Evolutionary conservation across 1,284 basidiomycete genomes (phyloP), one percentile per base, ranked within the genome.

Genomic region (Cerioporus squamosus): DNA sequence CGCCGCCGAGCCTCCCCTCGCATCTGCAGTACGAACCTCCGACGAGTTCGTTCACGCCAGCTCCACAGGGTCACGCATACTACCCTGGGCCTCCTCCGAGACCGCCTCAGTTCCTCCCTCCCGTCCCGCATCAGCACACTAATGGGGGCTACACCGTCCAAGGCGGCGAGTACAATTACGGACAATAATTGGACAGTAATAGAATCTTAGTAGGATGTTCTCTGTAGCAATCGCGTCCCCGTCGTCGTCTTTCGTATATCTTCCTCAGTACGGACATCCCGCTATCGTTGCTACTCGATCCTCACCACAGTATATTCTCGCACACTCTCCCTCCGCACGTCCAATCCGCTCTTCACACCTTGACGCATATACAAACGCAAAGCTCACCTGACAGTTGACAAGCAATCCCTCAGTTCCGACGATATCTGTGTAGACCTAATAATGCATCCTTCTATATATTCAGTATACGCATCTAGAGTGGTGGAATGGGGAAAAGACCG

Each of bases 41-140:
- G 12, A 62, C 60, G 43, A 64, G 59, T 29, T 22, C 52, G 4
- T 66, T 63, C 53, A 43, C 60, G n/a, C 50, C 64, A 10, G 15
- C 59, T 24, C 54, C 48, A 57, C 52, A 64, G 44, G 66, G 67
- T 15, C 72, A 75, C 42, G 52, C 65, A 0, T 72, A 69, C 49
- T 71, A 76, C 52, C 75, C 74, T 12, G 75, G 75, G n/a, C 75
- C 75, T 2, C 71, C 75, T 17, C 76, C 77, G 2, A 56, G 74
- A 29, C 77, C 77, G 6, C 76, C 75, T 1, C 71, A 73, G 46
- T 68, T 66, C 43, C 42, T 62, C n/a, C 64, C 69, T 18, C 54
- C 66, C 7, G 38, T 40, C 24, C 47, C 50, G 15, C 48, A 51
- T 17, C 57, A 51, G 43, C 64, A 60, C 17, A 36, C 55, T 14